These are phyloP conservation scores for Penicillium simplicissimum DNA, from an alignment of 495 filamentous ascomycete species.

Conservation along the genomic window DNA sequence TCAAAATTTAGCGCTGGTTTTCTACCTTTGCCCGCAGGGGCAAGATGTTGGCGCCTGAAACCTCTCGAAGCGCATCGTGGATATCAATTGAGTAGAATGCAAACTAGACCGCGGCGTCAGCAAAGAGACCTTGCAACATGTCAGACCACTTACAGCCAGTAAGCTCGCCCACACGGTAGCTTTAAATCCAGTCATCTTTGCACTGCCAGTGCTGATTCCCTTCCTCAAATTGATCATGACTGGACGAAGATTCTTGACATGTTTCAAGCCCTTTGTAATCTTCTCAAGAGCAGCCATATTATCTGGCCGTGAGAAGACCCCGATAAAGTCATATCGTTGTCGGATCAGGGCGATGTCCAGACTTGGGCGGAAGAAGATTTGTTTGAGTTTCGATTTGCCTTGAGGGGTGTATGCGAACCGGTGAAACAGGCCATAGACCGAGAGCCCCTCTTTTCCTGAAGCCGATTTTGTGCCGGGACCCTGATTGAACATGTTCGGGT, in stretches of 20 bases:
- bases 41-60: conserved; percentile 56
- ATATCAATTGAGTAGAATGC: conserved; percentile 68
- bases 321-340: conserved; percentile 72
- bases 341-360: conserved; percentile 65
- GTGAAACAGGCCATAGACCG: conserved; percentile 80
- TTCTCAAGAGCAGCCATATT: conserved; percentile 58
- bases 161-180: conserved; percentile 72
- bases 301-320: conserved; percentile 66
- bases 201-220: conserved; percentile 66
- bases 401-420: conserved; percentile 79
- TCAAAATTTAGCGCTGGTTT: background rate
- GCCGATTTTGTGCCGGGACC: conserved; percentile 67
- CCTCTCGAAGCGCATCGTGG: conserved; percentile 61
- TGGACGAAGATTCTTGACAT: conserved; percentile 76
- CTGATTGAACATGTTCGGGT: conserved; percentile 82
- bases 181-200: conserved; percentile 57
- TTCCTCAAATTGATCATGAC: conserved; percentile 71
- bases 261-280: conserved; percentile 65
- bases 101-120: conserved; percentile 51
- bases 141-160: conserved; percentile 41
- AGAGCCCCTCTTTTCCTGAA: conserved; percentile 84
- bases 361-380: conserved; percentile 83
- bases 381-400: conserved; percentile 72
- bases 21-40: conserved; percentile 12
- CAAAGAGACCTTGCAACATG: conserved; percentile 5